Conservation (phyloP, 2,329 filamentous ascomycete species). For the Fusarium bulbicola region DNA sequence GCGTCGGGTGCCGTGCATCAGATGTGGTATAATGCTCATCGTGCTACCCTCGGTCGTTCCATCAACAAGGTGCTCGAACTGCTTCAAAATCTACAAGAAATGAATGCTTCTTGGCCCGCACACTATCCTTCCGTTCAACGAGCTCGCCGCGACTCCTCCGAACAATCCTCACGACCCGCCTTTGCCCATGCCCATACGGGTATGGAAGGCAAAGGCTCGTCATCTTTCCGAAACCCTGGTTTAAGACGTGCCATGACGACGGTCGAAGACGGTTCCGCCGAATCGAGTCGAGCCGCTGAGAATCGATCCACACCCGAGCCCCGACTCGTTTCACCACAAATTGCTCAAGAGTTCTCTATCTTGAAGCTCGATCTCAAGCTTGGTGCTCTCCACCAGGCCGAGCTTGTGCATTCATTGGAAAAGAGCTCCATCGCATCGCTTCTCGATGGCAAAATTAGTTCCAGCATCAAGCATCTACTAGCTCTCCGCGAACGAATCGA, state of each 20-base stretch:
- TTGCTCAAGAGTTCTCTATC: conserved; percentile 95
- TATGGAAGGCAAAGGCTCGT: conserved; percentile 56
- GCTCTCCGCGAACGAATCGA: conserved; percentile 92
- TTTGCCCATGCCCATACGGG: conserved; percentile 72
- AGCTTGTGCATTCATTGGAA: conserved; percentile 93
- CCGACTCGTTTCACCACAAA: conserved; percentile 87
- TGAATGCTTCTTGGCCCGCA: conserved; percentile 92
- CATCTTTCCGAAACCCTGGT: conserved; percentile 56
- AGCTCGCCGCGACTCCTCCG: conserved; percentile 56
- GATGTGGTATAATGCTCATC: conserved; percentile 93
- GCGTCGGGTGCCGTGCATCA: conserved; percentile 90
- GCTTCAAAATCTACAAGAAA: conserved; percentile 83
- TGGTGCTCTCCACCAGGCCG: conserved; percentile 83
- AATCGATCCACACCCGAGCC: conserved; percentile 73
- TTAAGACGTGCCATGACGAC: conserved; percentile 79
- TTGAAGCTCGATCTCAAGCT: conserved; percentile 95
- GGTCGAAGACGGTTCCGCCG: conserved; percentile 63
- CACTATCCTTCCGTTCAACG: conserved; percentile 89
- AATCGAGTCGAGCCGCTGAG: conserved; percentile 79
- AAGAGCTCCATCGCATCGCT: conserved; percentile 90
- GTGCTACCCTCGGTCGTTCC: conserved; percentile 83
- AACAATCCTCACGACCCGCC: conserved; percentile 65
- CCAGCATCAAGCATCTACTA: conserved; percentile 90
- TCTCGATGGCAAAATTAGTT: conserved; percentile 91
- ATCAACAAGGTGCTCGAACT: conserved; percentile 89